Evolutionary conservation across 257 asterid genomes (phyloP), one percentile per base, ranked within the genome.

Genomic region (Dorcoceras hygrometricum): DNA sequence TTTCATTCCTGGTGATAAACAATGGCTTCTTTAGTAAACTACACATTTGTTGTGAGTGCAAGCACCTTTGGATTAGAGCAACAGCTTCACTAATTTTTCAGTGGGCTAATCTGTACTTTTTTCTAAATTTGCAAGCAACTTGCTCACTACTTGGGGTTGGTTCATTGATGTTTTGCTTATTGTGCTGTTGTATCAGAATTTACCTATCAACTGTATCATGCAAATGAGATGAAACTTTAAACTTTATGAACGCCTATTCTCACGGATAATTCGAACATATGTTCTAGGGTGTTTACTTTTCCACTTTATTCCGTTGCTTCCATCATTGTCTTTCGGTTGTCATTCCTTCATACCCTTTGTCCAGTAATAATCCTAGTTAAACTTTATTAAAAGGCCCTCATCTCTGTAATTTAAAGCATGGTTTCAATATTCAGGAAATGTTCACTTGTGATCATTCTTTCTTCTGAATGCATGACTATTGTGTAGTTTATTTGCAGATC

Each of bases 401-500:
- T 12, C 50, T 39, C n/a, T 39, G n/a, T 39, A 39, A 39, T 39
- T 39, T 39, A 39, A 39, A n/a, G n/a, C 50, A 18, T 39, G n/a
- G 5, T 12, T 39, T 39, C 50, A 10, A 12, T 39, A 10, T 39
- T 39, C 18, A 46, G 54, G 19, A 46, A 46, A 46, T 22, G 1
- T 46, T 46, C 22, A 46, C 71, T 54, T 48, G 29, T 54, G 67
- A 46, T 28, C 18, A 25, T 25, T 70, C 62, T 65, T 73, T 68
- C 57, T 62, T 73, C 69, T 57, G 77, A 63, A 71, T 75, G 54
- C 24, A 57, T 78, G 75, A 81, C 68, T 32, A 58, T 39, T 57
- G 1, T 70, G 39, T 66, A 59, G 53, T 69, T 62, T 67, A 63
- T 78, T 78, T 80, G 78, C 95, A 94, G 99, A 84, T 75, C 80